Evolutionary conservation across 768 basidiomycete genomes (phyloP).

Genomic region (Russula lepida): DNA sequence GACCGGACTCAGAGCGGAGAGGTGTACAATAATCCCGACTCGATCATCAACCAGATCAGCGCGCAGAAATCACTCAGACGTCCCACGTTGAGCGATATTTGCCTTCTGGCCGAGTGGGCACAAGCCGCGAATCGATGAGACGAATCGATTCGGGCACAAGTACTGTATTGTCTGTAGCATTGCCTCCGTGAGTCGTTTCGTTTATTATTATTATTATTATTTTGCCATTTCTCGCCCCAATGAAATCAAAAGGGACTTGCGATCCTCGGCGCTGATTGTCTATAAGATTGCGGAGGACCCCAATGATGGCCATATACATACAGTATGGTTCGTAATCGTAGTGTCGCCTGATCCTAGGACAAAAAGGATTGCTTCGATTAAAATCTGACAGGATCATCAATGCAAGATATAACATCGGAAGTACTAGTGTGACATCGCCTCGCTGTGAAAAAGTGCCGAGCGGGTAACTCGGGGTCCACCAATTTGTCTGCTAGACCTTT

Average conservation of each 20-base stretch:
- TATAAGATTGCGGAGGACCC: not conserved
- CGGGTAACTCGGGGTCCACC: not conserved
- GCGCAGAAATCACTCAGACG: not conserved
- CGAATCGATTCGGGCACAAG: not conserved
- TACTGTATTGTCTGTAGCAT: not conserved
- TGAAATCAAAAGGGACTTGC: not conserved
- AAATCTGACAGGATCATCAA: too few relatives aligned
- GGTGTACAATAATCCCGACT: not conserved
- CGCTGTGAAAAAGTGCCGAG: not conserved
- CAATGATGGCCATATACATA: not conserved
- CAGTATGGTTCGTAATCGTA: not conserved
- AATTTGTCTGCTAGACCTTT: not conserved
- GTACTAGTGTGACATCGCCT: not conserved
- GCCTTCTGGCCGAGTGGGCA: not conserved
- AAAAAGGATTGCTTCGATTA: not conserved
- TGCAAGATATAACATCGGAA: not conserved
- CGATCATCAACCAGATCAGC: not conserved
- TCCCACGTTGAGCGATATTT: not conserved
- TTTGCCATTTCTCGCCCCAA: not conserved
- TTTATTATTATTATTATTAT: not conserved
- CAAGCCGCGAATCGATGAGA: not conserved
- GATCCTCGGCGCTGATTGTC: not conserved
- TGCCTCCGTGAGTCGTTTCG: not conserved
- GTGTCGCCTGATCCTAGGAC: not conserved
- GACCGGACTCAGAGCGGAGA: not conserved